These are phyloP conservation scores for Lavandula angustifolia DNA, from an alignment of 257 asterid genomes.

Conservation along the genomic window DNA sequence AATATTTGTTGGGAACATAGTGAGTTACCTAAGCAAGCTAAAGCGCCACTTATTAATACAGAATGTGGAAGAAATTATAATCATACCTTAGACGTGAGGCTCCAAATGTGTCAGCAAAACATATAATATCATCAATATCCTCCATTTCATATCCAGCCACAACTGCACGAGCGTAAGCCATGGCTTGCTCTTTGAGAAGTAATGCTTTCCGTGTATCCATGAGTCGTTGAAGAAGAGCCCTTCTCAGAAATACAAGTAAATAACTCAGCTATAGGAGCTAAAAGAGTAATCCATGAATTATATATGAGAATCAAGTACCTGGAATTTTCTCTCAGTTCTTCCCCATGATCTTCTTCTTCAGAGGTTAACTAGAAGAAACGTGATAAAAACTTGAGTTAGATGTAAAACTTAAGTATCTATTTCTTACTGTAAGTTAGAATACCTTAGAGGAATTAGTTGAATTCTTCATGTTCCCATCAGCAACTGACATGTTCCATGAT, in stretches of 20 bases:
- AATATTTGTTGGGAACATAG: not conserved
- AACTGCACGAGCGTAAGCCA: conserved; percentile 91
- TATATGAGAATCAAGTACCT: conserved; percentile 47
- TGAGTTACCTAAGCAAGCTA: not conserved
- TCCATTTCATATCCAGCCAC: conserved; percentile 88
- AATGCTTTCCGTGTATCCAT: conserved; percentile 76
- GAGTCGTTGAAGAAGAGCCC: conserved; percentile 68
- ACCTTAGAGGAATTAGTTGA: conserved; percentile 52
- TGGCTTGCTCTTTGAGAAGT: conserved; percentile 84
- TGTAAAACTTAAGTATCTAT: conserved; percentile 10
- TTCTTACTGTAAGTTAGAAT: conserved; percentile 16
- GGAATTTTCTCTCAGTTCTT: conserved; percentile 60
- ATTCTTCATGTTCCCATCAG: conserved; percentile 53
- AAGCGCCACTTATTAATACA: not conserved
- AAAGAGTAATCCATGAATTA: not conserved
- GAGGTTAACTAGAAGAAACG: conserved; percentile 41
- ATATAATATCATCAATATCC: conserved; percentile 63
- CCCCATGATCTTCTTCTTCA: conserved; percentile 53
- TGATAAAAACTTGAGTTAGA: conserved; percentile 24
- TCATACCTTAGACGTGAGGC: conserved; percentile 74
- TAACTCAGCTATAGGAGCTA: conserved; percentile 21
- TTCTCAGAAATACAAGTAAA: conserved; percentile 31
- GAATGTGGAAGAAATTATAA: not conserved
- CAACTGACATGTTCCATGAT: conserved; percentile 43
- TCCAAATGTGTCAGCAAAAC: conserved; percentile 80